Evolutionary conservation across 495 filamentous ascomycete genomes (phyloP).

Genomic region (Podospora anserina): DNA sequence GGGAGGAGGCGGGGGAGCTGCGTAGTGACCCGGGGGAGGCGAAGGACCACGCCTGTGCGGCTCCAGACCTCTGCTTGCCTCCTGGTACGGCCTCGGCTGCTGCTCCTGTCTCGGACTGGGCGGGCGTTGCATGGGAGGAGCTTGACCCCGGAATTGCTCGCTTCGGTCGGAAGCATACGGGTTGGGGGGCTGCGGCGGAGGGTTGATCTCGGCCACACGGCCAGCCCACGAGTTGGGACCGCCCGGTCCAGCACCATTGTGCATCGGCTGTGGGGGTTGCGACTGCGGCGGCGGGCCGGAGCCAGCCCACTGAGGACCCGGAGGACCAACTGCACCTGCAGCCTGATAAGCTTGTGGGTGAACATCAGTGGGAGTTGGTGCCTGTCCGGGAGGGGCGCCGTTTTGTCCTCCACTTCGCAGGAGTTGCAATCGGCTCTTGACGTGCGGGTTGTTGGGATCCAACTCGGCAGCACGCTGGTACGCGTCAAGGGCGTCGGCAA

Average conservation of each 20-base stretch:
- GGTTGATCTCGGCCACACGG: slow-evolving; percentile 73
- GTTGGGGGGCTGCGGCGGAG: slow-evolving; percentile 66
- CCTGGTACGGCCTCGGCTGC: slow-evolving; percentile 70
- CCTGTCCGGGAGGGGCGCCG: slow-evolving; percentile 57
- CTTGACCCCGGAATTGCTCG: slow-evolving; percentile 58
- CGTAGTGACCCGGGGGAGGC: slow-evolving; percentile 59
- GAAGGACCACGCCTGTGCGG: slow-evolving; percentile 41
- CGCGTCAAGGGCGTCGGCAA: slow-evolving; percentile 90
- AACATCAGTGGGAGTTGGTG: slow-evolving; percentile 50
- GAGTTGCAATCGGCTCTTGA: slow-evolving; percentile 89
- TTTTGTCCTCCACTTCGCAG: slow-evolving; percentile 73
- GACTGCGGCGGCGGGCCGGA: slow-evolving; percentile 57
- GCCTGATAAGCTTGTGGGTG: slow-evolving; percentile 78
- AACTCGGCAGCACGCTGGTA: slow-evolving; percentile 93
- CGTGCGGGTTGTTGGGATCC: slow-evolving; percentile 89
- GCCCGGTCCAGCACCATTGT: slow-evolving; percentile 53
- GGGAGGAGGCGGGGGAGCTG: slow-evolving; percentile 50
- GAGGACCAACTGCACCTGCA: slow-evolving; percentile 61
- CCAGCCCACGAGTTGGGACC: slow-evolving; percentile 70
- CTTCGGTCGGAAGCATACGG: slow-evolving; percentile 66
- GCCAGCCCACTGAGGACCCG: slow-evolving; percentile 83
- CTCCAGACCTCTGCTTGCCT: slow-evolving; percentile 55
- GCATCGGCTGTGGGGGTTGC: slow-evolving; percentile 46
- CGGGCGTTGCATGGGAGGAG: slow-evolving; percentile 53
- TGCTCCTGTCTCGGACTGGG: slow-evolving; percentile 68